Evolutionary conservation across 2,329 filamentous ascomycete species (phyloP).

Genomic region (Hypomyces perniciosus): DNA sequence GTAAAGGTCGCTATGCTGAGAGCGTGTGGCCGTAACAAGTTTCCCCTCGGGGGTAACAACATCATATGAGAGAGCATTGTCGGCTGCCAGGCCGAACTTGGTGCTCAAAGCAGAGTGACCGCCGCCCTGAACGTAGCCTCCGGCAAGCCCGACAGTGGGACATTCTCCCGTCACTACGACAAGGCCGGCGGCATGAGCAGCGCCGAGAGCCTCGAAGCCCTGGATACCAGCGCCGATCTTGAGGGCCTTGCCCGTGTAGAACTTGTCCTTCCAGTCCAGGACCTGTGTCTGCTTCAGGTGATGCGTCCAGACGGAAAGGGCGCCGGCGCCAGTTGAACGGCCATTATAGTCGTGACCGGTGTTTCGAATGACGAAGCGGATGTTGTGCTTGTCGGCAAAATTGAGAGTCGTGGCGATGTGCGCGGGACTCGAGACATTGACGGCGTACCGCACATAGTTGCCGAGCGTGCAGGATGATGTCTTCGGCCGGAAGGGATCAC

Average conservation of each 20-base stretch:
- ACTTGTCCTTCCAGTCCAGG: slow-evolving; percentile 32
- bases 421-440: slow-evolving; percentile 25
- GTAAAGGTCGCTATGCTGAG: slow-evolving; percentile 44
- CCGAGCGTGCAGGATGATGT: slow-evolving; percentile 34
- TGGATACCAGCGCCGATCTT: slow-evolving; percentile 50
- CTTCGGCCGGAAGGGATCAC: slow-evolving; percentile 31
- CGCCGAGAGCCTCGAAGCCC: slow-evolving; percentile 40
- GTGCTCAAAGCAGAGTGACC: slow-evolving; percentile 49
- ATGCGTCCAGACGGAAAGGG: slow-evolving; percentile 37
- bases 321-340: slow-evolving; percentile 49
- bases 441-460: slow-evolving; percentile 33
- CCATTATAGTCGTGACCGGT: slow-evolving; percentile 51
- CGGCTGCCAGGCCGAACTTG: slow-evolving; percentile 50
- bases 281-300: slow-evolving; percentile 36
- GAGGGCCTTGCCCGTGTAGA: slow-evolving; percentile 47
- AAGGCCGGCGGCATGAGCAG: slow-evolving; percentile 39
- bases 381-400: slow-evolving; percentile 31
- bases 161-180: slow-evolving; percentile 51
- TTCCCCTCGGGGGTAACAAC: slow-evolving; percentile 46
- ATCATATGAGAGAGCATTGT: slow-evolving; percentile 50
- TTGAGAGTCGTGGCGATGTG: slow-evolving; percentile 29
- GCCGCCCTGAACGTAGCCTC: slow-evolving; percentile 57
- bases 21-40: slow-evolving; percentile 40
- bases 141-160: slow-evolving; percentile 50
- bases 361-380: slow-evolving; percentile 46